Evolutionary conservation across 192 early-diverging fungal species (phyloP).

Genomic region (Anaeromyces robustus): DNA sequence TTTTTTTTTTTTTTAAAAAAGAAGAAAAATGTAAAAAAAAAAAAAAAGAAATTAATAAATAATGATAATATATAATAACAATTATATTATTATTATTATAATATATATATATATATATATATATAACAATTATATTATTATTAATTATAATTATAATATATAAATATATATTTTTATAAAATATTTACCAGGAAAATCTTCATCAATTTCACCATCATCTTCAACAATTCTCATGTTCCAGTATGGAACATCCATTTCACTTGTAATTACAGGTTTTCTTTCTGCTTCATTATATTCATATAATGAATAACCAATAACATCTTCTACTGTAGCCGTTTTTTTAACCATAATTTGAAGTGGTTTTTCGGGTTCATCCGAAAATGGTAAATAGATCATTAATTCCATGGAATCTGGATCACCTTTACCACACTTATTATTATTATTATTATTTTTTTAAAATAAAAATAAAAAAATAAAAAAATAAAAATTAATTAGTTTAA

Average conservation of each 20-base stretch:
- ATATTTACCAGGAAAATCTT: conserved; percentile 73
- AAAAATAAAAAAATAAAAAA: not conserved
- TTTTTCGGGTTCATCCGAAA: conserved; percentile 16
- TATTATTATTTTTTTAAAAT: not conserved
- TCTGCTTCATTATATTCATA: conserved; percentile 72
- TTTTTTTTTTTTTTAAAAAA: not conserved
- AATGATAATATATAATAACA: not conserved
- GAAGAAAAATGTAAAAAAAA: not conserved
- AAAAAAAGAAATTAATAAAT: not conserved
- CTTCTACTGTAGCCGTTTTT: conserved; percentile 68
- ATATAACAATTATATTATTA: no score
- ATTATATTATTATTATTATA: not conserved
- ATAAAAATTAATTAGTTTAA: not conserved
- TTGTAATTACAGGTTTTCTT: conserved; percentile 39
- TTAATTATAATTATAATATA: no score
- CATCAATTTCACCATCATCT: conserved; percentile 89
- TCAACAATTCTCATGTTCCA: conserved; percentile 91
- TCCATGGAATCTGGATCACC: conserved; percentile 35
- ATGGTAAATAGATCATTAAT: conserved; percentile 49
- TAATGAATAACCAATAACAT: conserved; percentile 83
- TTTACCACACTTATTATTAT: conserved; percentile 20
- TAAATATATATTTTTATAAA: no score
- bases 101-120: no score
- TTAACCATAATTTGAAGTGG: conserved; percentile 56
- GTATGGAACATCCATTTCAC: conserved; percentile 43